These are phyloP conservation scores for Cystofilobasidium bisporidii DNA, from an alignment of 768 basidiomycete species.

Conservation along the genomic window DNA sequence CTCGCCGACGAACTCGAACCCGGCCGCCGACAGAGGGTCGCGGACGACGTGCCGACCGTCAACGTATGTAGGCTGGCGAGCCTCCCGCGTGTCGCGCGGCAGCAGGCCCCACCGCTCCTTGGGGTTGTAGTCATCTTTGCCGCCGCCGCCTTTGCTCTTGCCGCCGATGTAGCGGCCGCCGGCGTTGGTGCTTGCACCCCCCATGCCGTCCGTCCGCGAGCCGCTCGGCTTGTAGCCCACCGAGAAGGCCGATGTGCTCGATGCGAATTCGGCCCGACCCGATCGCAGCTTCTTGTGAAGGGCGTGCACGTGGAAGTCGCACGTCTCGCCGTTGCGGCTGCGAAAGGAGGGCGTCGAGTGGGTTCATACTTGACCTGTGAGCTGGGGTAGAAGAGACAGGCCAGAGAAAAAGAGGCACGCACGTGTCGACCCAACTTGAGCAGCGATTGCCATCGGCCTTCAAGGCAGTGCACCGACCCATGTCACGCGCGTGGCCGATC, in stretches of 20 bases:
- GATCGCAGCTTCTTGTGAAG: slow-evolving; percentile 67
- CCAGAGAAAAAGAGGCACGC: slow-evolving; percentile 23
- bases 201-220: background rate
- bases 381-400: background rate
- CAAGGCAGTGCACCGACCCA: slow-evolving; percentile 69
- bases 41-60: slow-evolving; percentile 67
- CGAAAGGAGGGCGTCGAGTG: background rate
- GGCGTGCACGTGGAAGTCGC: slow-evolving; percentile 81
- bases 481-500: slow-evolving; percentile 74
- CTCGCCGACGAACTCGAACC: slow-evolving; percentile 53
- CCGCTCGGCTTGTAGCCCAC: slow-evolving; percentile 25
- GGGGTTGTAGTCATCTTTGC: slow-evolving; percentile 30
- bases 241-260: slow-evolving; percentile 40
- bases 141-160: background rate
- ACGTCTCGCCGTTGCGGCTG: slow-evolving; percentile 68
- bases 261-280: slow-evolving; percentile 72
- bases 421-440: slow-evolving; percentile 72
- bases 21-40: slow-evolving; percentile 28
- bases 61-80: slow-evolving; percentile 47
- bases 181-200: background rate
- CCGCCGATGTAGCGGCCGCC: slow-evolving; percentile 11
- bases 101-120: slow-evolving; percentile 34
- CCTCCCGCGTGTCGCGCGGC: slow-evolving; percentile 32
- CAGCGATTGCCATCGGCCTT: slow-evolving; percentile 74
- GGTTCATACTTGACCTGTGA: too few relatives aligned